phyloP scores from a whole-genome alignment of 2,329 filamentous ascomycete genomes.

The Botrytis elliptica region DNA sequence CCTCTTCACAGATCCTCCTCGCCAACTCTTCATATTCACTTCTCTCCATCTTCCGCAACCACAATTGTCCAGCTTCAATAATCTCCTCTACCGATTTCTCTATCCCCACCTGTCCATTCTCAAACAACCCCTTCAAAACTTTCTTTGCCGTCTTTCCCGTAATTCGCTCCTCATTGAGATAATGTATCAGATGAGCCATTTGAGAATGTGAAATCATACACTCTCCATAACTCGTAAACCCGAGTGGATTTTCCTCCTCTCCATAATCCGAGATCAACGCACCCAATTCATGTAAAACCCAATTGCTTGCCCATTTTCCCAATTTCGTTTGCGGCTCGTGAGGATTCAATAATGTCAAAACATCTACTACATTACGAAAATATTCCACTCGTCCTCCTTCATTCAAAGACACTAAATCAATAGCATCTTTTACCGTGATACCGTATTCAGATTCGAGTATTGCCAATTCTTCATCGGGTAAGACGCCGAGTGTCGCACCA shows the following conservation, averaged over 20 bases:
- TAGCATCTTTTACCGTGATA: constrained; percentile 77
- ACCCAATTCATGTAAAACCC: constrained; percentile 75
- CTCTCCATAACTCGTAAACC: constrained; percentile 30
- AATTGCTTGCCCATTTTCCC: constrained; percentile 56
- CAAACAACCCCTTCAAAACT: constrained; percentile 55
- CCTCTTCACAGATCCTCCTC: constrained; percentile 52
- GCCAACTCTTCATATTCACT: constrained; percentile 57
- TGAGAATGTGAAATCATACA: constrained; percentile 31
- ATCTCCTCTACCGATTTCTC: constrained; percentile 47
- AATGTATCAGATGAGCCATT: constrained; percentile 47
- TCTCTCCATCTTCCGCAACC: constrained; percentile 53
- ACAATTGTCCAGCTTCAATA: constrained; percentile 55
- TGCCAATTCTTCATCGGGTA: constrained; percentile 69
- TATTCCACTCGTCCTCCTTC: constrained; percentile 79
- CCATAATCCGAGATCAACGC: constrained; percentile 56
- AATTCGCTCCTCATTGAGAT: constrained; percentile 45
- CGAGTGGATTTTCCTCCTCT: constrained; percentile 32
- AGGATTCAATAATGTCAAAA: constrained; percentile 25
- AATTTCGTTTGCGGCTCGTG: constrained; percentile 32
- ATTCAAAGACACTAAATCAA: constrained; percentile 74
- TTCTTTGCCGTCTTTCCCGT: constrained; percentile 59
- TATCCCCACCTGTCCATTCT: constrained; percentile 42
- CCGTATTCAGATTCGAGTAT: constrained; percentile 62
- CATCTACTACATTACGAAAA: constrained; percentile 65
- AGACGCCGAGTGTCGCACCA: constrained; percentile 59